Evolutionary conservation across 2,329 filamentous ascomycete genomes (phyloP).

Genomic region (Colletotrichum echinochloae): DNA sequence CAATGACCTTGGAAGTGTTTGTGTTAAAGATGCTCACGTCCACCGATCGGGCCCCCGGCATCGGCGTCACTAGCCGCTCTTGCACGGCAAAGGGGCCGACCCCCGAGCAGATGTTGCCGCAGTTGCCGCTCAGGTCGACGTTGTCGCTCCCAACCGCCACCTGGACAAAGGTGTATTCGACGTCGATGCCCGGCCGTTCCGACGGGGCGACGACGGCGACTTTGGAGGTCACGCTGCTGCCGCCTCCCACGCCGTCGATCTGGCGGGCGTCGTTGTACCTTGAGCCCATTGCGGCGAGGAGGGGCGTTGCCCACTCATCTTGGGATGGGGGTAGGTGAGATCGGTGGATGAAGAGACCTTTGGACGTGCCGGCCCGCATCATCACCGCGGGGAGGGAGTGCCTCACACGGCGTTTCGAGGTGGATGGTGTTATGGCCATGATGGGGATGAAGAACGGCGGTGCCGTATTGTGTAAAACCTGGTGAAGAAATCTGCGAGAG

Average conservation of each 20-base stretch:
- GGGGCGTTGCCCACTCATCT: constrained; percentile 63
- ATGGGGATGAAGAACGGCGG: constrained; percentile 4
- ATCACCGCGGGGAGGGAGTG: constrained; percentile 62
- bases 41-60: constrained; percentile 33
- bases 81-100: constrained; percentile 71
- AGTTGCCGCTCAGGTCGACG: constrained; percentile 71
- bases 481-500: constrained; percentile 6
- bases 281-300: constrained; percentile 66
- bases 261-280: constrained; percentile 67
- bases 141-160: constrained; percentile 66
- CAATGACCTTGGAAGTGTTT: constrained; percentile 69
- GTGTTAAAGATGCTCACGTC: constrained; percentile 67
- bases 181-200: constrained; percentile 58
- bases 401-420: constrained; percentile 32
- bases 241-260: constrained; percentile 72
- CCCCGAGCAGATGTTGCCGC: constrained; percentile 71
- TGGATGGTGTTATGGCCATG: constrained; percentile 19
- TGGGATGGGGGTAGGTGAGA: constrained; percentile 61
- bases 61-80: constrained; percentile 54
- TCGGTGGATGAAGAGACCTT: constrained; percentile 69
- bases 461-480: not conserved
- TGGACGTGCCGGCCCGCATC: constrained; percentile 73
- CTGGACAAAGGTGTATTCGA: constrained; percentile 74
- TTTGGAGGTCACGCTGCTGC: constrained; percentile 71
- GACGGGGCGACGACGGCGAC: constrained; percentile 66